These are phyloP conservation scores for Syzygium aromaticum DNA, from an alignment of 345 rosid genomes.

Conservation along the genomic window DNA sequence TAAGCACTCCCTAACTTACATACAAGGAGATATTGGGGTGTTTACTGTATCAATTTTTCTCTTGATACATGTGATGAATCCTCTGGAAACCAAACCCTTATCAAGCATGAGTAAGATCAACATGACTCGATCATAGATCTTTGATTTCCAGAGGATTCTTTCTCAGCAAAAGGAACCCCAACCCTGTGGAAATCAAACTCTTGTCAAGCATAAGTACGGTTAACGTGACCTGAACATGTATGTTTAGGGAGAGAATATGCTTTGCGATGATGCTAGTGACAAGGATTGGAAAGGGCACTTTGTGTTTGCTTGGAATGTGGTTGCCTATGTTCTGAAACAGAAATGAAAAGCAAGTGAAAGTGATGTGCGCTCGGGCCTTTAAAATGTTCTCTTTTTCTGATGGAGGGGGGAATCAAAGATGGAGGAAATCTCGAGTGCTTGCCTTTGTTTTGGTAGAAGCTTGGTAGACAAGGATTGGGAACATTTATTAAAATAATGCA, in stretches of 20 bases:
- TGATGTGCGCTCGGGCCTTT: neutral
- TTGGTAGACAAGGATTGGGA: neutral
- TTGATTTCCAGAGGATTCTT: neutral
- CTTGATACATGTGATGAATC: neutral
- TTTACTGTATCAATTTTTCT: neutral
- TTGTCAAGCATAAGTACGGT: neutral
- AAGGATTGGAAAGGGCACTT: neutral
- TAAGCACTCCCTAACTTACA: neutral
- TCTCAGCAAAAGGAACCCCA: neutral
- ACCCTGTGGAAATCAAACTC: neutral
- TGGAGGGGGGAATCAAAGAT: neutral
- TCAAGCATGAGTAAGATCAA: neutral
- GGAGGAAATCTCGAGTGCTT: neutral
- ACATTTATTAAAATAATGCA: neutral
- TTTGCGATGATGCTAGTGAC: neutral
- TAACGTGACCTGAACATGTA: neutral
- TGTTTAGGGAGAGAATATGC: neutral
- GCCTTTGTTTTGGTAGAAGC: neutral
- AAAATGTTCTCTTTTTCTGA: neutral
- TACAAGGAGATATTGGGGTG: neutral
- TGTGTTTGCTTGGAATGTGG: neutral
- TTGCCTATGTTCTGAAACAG: neutral
- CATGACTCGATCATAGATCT: neutral
- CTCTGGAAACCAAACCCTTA: neutral
- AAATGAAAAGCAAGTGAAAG: neutral